Conservation (phyloP, 2,329 filamentous ascomycete genomes). For the Stylonectria norvegica region DNA sequence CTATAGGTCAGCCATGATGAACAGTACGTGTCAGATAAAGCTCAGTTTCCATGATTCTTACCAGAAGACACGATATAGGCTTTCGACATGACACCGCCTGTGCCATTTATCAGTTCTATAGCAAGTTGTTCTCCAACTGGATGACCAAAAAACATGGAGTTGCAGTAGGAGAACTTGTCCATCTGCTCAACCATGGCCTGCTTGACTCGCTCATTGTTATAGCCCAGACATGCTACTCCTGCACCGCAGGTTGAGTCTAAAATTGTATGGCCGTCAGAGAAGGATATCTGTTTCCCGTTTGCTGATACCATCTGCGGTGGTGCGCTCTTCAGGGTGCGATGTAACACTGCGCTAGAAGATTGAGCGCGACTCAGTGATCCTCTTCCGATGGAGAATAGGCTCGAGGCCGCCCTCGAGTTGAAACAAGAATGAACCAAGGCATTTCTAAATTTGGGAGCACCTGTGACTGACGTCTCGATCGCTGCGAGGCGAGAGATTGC, state of each 20-base stretch:
- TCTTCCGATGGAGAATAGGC: no score
- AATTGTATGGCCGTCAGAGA: slow-evolving; percentile 13
- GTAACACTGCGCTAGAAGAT: background rate
- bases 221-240: slow-evolving; percentile 17
- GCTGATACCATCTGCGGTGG: slow-evolving; percentile 7
- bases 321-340: background rate
- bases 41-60: no score
- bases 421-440: no score
- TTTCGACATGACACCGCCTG: slow-evolving; percentile 32
- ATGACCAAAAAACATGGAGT: slow-evolving; percentile 21
- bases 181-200: slow-evolving; percentile 19
- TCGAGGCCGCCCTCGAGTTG: no score
- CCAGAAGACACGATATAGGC: slow-evolving; percentile 36
- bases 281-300: slow-evolving; percentile 12
- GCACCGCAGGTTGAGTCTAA: slow-evolving; percentile 13
- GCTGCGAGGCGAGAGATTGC: no score
- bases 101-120: slow-evolving; percentile 28
- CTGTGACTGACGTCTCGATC: no score
- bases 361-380: no score
- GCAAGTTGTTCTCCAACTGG: slow-evolving; percentile 18
- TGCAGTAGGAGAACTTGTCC: slow-evolving; percentile 17
- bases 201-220: slow-evolving; percentile 17
- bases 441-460: no score
- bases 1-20: background rate
- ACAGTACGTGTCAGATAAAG: background rate